phyloP scores from a whole-genome alignment of 306 rosid species.

The Quercus dentata region DNA sequence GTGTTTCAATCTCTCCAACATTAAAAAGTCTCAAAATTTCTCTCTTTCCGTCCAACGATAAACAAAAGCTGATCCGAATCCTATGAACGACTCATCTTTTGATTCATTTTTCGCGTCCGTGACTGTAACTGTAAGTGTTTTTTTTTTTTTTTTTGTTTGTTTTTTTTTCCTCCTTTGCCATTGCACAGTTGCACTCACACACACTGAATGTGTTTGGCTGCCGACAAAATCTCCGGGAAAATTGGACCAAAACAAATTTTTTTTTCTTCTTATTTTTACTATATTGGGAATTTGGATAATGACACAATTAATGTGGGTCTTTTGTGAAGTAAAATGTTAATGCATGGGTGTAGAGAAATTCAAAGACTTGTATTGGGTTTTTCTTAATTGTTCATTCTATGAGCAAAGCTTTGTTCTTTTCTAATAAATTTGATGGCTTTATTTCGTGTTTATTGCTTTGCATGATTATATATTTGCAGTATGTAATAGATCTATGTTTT shows the following conservation, averaged over 20 bases:
- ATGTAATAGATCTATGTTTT: background rate
- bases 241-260: background rate
- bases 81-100: background rate
- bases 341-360: background rate
- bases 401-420: background rate
- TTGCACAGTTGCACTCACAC: background rate
- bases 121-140: conserved; percentile 14
- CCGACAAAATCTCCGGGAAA: conserved; percentile 10
- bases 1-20: background rate
- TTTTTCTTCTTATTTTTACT: background rate
- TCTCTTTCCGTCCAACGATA: background rate
- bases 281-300: background rate
- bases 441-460: background rate
- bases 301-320: background rate
- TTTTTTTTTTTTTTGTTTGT: too few relatives aligned
- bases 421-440: background rate
- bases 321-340: background rate
- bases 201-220: conserved; percentile 17
- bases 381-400: background rate
- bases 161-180: background rate
- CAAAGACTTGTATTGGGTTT: background rate
- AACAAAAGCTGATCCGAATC: background rate
- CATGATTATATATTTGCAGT: background rate
- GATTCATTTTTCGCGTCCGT: background rate
- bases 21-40: background rate